Evolutionary conservation across 78 protist genomes (phyloP), one percentile per base, ranked within the genome.

Genomic region (Cavenderia fasciculata): DNA sequence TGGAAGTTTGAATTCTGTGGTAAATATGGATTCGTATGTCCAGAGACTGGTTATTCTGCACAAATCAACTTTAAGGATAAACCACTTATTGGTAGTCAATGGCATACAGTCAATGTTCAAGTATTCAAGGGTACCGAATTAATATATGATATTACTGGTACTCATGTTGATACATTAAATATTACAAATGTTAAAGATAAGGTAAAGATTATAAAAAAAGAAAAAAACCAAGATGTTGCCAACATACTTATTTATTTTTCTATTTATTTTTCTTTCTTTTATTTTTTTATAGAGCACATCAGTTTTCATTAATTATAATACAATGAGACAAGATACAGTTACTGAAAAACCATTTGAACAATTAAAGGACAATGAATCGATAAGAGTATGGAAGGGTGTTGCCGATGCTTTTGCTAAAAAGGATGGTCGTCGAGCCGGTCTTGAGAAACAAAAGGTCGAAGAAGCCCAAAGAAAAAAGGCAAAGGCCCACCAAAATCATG

Each of bases 1-100:
- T 79, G 88, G 88, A 79, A 79, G 29, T 79, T 79, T 66, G 88
- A 79, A 41, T 79, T 79, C 68, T 38, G 61, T 19, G 88, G 88
- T 40, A 79, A 79, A 54, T 79, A 79, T 38, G 51, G 7, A 16
- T 79, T 79, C 59, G 43, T 36, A n/a, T 79, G 88, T 41, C 88
- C 88, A 63, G 88, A 79, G 59, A 54, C 77, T 66, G 88, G 88
- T 19, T 79, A 52, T 46, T 27, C 33, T 33, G 88, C 88, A 16
- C 71, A 21, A 31, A 79, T 79, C 76, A 66, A 66, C 59, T 79
- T 79, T 40, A 79, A 79, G 16, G 88, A 79, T 41, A 79, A 79
- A 66, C 88, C 88, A 79, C 33, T 79, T 27, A 62, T 79, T 19
- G 75, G 77, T 66, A 76, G 88, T 18, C 63, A 79, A 54, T 79